Evolutionary conservation across 345 rosid species (phyloP), one percentile per base, ranked within the genome.

Genomic region (Zanthoxylum bungeanum): DNA sequence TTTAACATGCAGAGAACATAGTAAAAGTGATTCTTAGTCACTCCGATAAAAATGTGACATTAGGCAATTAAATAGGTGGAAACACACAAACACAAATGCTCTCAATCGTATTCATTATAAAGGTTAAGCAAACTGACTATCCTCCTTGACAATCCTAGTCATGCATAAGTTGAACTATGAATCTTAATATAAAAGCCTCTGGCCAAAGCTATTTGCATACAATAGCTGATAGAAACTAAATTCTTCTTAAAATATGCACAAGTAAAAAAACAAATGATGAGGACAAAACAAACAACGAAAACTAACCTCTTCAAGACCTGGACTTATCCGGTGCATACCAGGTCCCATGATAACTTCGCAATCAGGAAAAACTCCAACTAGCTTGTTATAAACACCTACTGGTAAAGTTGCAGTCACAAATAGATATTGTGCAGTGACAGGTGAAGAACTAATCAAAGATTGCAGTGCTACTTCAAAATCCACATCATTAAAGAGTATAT

Each of bases 381-480:
- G 87, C 67, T 92, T 94, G 85, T 90, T 88, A 79, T 89, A 94
- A 79, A 89, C 82, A 60, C 81, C 92, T 53, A 90, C 75, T 1
- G 97, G 97, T 73, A 94, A 89, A 46, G 98, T 94, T 77, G 97
- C 97, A 39, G 97, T 92, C 62, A 89, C 95, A 73, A 94, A 94
- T n/a, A 94, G 84, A 82, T 92, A 94, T 66, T 92, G 97, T 4
- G 85, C 75, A 34, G 89, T 72, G 73, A 92, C 81, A 66, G 90
- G 97, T 27, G 93, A 85, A 68, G 90, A 82, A 69, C 64, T 86
- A 69, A 92, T 89, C 81, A 90, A 76, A 78, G 74, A 85, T 78
- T 92, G 89, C 66, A 92, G 82, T 53, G 91, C 86, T 70, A 70
- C 83, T 82, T 88, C 94, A 82, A 94, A 94, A 70, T 89, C 95